Evolutionary conservation across 2,329 filamentous ascomycete genomes (phyloP).

Genomic region (Fusarium pseudocircinatum): DNA sequence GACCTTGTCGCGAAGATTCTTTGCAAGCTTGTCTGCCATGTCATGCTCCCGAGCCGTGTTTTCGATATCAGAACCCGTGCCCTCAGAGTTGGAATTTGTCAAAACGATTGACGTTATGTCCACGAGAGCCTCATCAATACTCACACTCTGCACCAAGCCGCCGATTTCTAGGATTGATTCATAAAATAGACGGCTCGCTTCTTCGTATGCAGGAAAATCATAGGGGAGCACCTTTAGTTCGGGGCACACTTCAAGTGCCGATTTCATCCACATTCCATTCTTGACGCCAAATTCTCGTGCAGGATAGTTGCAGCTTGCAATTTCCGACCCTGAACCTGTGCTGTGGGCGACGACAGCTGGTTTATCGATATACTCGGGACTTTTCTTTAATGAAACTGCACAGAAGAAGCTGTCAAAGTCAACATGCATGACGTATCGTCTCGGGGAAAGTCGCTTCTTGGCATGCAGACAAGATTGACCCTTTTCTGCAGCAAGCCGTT

Average conservation of each 20-base stretch:
- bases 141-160: slow-evolving; percentile 92
- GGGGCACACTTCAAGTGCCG: slow-evolving; percentile 82
- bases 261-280: slow-evolving; percentile 99
- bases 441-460: slow-evolving; percentile 67
- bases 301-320: slow-evolving; percentile 96
- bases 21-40: slow-evolving; percentile 75
- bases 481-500: slow-evolving; percentile 80
- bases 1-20: slow-evolving; percentile 72
- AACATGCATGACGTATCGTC: slow-evolving; percentile 90
- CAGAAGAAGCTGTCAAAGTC: slow-evolving; percentile 99
- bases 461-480: slow-evolving; percentile 53
- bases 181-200: slow-evolving; percentile 89
- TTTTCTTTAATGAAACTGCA: slow-evolving; percentile 82
- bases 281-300: slow-evolving; percentile 88
- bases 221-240: slow-evolving; percentile 92
- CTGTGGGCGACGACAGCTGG: slow-evolving; percentile 92
- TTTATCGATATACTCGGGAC: slow-evolving; percentile 79
- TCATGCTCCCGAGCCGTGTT: slow-evolving; percentile 81
- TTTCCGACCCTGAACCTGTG: slow-evolving; percentile 85
- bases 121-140: slow-evolving; percentile 92
- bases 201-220: slow-evolving; percentile 94
- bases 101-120: slow-evolving; percentile 81
- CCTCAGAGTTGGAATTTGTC: slow-evolving; percentile 71
- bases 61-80: slow-evolving; percentile 69
- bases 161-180: slow-evolving; percentile 81